phyloP scores from a whole-genome alignment of 2,329 filamentous ascomycete species.

The Stenocarpella maydis region DNA sequence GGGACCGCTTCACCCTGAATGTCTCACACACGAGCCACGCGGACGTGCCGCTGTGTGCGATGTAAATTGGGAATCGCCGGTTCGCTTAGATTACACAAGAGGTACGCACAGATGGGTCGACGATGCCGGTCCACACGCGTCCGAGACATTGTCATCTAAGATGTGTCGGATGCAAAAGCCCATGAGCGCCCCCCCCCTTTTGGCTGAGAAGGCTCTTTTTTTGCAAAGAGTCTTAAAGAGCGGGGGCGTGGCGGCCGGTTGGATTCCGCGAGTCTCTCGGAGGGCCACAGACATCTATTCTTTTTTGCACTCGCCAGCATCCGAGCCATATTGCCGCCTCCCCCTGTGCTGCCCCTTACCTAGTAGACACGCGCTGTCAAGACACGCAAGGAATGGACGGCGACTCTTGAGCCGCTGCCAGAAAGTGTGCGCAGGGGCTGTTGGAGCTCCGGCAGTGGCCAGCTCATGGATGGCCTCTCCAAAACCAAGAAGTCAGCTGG shows the following conservation, averaged over 20 bases:
- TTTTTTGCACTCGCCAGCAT: background rate
- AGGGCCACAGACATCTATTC: background rate
- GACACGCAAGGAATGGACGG: background rate
- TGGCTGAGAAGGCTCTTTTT: constrained; percentile 1
- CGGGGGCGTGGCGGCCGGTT: background rate
- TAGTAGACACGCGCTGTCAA: background rate
- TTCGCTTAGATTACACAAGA: background rate
- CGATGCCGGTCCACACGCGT: background rate
- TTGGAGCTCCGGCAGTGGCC: background rate
- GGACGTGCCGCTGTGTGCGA: background rate
- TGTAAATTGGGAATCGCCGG: background rate
- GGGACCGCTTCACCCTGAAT: background rate
- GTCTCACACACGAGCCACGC: constrained; percentile 16
- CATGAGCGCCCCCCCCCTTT: background rate
- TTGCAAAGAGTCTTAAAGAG: background rate
- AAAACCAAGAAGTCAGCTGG: background rate
- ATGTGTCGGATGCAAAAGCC: constrained; percentile 5
- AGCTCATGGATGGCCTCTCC: background rate
- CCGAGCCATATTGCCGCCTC: background rate
- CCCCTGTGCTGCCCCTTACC: background rate
- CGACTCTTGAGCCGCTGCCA: background rate
- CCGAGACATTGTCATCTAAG: constrained; percentile 8
- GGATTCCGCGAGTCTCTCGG: background rate
- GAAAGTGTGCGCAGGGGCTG: background rate
- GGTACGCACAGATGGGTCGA: constrained; percentile 6